These are phyloP conservation scores for Drosera spatulata DNA, from an alignment of 179 eudicot species.

Conservation along the genomic window DNA sequence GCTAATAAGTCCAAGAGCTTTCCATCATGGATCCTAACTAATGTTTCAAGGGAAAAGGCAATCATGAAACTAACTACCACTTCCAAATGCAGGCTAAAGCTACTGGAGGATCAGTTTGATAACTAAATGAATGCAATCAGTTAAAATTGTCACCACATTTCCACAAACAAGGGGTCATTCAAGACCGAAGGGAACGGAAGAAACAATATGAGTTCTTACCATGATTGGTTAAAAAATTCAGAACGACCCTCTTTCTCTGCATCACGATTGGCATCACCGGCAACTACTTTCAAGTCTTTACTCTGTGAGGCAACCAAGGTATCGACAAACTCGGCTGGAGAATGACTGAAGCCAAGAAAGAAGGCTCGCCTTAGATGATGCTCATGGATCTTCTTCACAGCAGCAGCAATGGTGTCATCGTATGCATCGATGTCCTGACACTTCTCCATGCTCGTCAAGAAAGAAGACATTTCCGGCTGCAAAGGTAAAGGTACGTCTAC, in stretches of 20 bases:
- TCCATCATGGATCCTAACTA: no score
- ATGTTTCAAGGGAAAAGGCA: no score
- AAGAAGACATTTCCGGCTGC: constrained; percentile 52
- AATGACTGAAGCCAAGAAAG: constrained; percentile 88
- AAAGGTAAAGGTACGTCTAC: constrained; percentile 71
- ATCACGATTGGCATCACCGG: constrained; percentile 56
- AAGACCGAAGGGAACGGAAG: neutral
- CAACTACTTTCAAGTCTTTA: constrained; percentile 70
- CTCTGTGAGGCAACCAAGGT: constrained; percentile 71
- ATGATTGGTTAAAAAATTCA: constrained; percentile 71
- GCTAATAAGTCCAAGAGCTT: no score
- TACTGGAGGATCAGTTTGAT: no score
- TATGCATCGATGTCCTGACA: constrained; percentile 72
- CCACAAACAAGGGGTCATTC: neutral
- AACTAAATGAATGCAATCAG: neutral
- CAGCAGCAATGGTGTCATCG: constrained; percentile 59
- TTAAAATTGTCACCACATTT: neutral
- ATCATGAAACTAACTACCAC: no score
- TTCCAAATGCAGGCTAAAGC: no score
- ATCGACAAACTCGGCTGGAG: constrained; percentile 85
- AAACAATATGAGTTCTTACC: constrained; percentile 34
- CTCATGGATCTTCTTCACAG: constrained; percentile 76
- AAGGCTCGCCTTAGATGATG: constrained; percentile 72
- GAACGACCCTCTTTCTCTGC: constrained; percentile 61
- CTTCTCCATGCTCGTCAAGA: constrained; percentile 48